Percentiles rank a stretch among this genome's conserved stretches.
Evolutionary conservation across 1,284 basidiomycete genomes (phyloP).

Genomic region (Ceratobasidium sp.): DNA sequence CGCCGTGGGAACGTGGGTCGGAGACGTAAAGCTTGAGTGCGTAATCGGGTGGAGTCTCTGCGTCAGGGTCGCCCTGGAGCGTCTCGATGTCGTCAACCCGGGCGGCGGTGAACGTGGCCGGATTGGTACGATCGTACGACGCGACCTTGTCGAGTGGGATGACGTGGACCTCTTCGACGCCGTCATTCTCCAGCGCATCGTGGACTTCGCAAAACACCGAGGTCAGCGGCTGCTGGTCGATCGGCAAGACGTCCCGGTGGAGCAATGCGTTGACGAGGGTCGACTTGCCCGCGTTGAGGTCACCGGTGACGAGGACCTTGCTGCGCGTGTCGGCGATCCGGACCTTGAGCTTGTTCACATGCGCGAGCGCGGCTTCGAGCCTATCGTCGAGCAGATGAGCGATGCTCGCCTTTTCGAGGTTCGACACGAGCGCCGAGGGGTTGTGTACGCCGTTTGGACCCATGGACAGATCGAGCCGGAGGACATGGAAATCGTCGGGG

Average conservation of each 20-base stretch:
- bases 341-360: constrained; percentile 87
- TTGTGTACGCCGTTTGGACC: constrained; percentile 79
- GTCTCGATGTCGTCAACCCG: constrained; percentile 81
- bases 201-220: constrained; percentile 98
- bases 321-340: constrained; percentile 94
- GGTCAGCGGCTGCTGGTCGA: constrained; percentile 98
- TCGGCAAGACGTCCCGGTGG: constrained; percentile 91
- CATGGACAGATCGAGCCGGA: constrained; percentile 93
- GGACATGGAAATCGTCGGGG: constrained; percentile 80
- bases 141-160: constrained; percentile 70
- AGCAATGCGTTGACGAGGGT: constrained; percentile 97
- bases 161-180: constrained; percentile 87
- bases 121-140: constrained; percentile 80
- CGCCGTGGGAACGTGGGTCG: constrained; percentile 78
- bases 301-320: constrained; percentile 98
- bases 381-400: constrained; percentile 93
- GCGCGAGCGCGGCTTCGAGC: constrained; percentile 80
- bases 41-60: constrained; percentile 77
- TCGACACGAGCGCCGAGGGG: constrained; percentile 86
- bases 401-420: constrained; percentile 93
- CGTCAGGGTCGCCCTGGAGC: constrained; percentile 79
- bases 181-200: constrained; percentile 87
- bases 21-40: constrained; percentile 89
- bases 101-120: constrained; percentile 81
- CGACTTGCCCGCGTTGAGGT: constrained; percentile 97